These are phyloP conservation scores for Canavalia ensiformis DNA, from an alignment of 306 rosid genomes.

Conservation along the genomic window DNA sequence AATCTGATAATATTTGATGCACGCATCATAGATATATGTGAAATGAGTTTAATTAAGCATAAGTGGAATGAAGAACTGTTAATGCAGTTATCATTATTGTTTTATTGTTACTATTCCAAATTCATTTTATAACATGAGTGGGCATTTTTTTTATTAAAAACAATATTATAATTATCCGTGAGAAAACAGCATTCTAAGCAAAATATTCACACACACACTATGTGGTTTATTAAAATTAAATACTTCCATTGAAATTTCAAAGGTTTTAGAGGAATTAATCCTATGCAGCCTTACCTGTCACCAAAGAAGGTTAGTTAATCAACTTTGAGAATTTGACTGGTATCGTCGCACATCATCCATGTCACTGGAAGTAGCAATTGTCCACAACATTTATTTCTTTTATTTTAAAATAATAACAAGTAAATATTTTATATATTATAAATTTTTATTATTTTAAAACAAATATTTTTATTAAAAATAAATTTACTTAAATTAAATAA, in stretches of 20 bases:
- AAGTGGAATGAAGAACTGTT: not conserved
- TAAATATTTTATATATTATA: too few relatives aligned
- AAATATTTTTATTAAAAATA: too few relatives aligned
- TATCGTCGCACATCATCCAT: not conserved
- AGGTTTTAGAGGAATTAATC: not conserved
- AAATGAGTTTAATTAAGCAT: slow-evolving; percentile 15
- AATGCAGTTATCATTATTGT: not conserved
- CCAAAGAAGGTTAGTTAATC: not conserved
- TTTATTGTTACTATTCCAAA: not conserved
- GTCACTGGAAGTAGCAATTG: not conserved
- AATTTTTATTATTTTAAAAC: too few relatives aligned
- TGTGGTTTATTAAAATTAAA: not conserved
- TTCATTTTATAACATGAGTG: not conserved
- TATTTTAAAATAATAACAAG: too few relatives aligned
- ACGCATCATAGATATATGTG: not conserved
- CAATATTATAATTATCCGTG: too few relatives aligned
- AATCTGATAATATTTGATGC: not conserved
- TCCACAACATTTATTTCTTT: not conserved
- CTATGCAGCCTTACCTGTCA: not conserved
- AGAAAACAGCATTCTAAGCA: not conserved
- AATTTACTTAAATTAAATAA: too few relatives aligned
- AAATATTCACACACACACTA: not conserved
- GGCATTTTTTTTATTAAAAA: not conserved
- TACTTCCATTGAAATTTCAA: not conserved
- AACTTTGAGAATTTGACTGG: not conserved